These are phyloP conservation scores for Mortierella sp. DNA, from an alignment of 371 early-diverging fungal genomes.

Conservation along the genomic window DNA sequence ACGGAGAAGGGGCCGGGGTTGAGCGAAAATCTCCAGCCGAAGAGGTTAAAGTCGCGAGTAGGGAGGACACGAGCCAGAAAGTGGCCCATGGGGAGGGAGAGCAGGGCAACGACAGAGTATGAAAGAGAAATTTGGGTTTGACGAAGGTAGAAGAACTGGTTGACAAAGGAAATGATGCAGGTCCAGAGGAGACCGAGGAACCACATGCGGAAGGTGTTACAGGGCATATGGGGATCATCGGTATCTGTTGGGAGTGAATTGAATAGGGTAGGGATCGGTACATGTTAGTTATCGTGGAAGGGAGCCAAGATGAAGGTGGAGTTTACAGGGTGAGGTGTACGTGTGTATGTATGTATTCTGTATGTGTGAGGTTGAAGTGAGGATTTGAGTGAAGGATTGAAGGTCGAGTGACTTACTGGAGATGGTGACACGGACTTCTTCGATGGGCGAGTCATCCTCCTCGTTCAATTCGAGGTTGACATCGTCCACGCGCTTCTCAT, in stretches of 20 bases:
- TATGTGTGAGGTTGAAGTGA: conserved; percentile 10
- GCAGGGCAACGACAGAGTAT: conserved; percentile 68
- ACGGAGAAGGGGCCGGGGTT: conserved; percentile 90
- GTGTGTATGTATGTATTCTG: neutral
- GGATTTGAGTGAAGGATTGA: conserved; percentile 43
- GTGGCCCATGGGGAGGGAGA: conserved; percentile 75
- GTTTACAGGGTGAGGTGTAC: neutral
- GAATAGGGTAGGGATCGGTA: neutral
- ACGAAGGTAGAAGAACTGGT: conserved; percentile 84
- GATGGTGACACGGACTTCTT: conserved; percentile 78
- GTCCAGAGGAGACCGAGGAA: conserved; percentile 74
- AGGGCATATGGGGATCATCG: conserved; percentile 76
- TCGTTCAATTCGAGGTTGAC: conserved; percentile 22
- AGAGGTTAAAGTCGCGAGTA: conserved; percentile 38
- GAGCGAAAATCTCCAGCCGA: conserved; percentile 62
- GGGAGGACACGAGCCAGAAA: conserved; percentile 73
- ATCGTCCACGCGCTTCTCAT: neutral
- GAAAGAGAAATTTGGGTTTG: conserved; percentile 66
- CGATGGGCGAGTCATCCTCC: conserved; percentile 82
- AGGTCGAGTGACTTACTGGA: conserved; percentile 59
- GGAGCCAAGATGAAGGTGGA: too few relatives aligned
- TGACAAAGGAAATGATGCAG: conserved; percentile 68
- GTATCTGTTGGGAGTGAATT: conserved; percentile 46
- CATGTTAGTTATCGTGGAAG: neutral
- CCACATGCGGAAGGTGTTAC: conserved; percentile 82